A percentile compares a stretch with the other conserved stretches of the same genome.
Evolutionary conservation across 768 basidiomycete species (phyloP).

Genomic region (Mycena metata): DNA sequence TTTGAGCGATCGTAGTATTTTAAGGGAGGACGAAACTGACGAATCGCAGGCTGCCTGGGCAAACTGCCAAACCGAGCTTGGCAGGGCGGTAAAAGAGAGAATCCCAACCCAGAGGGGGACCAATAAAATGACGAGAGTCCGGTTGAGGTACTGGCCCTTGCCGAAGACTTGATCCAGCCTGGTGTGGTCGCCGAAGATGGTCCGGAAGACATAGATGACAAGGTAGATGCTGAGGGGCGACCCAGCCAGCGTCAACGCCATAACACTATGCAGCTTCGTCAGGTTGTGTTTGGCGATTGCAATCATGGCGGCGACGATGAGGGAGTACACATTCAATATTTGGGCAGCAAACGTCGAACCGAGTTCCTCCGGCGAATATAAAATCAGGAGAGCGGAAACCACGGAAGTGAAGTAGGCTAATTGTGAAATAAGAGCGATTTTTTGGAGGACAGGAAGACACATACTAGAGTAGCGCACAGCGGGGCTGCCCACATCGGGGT

Average conservation of each 20-base stretch:
- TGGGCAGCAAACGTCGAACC: conserved; percentile 26
- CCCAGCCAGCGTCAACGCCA: conserved; percentile 23
- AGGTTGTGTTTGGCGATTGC: conserved; percentile 26
- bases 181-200: conserved; percentile 9
- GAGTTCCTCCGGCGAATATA: conserved; percentile 30
- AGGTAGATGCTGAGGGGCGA: conserved; percentile 33
- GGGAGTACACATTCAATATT: conserved; percentile 35
- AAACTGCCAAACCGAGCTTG: conserved; percentile 13
- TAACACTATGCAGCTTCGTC: conserved; percentile 25
- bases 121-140: conserved; percentile 12
- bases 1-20: neutral
- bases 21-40: neutral
- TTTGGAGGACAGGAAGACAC: neutral
- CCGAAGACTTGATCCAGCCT: conserved; percentile 26
- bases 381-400: conserved; percentile 26
- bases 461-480: conserved; percentile 27
- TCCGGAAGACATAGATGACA: conserved; percentile 27
- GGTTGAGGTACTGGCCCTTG: conserved; percentile 17
- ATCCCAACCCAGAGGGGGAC: conserved; percentile 29
- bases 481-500: conserved; percentile 31
- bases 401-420: conserved; percentile 28
- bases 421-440: too few species aligned
- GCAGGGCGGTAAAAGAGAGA: conserved; percentile 15
- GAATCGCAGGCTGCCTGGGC: conserved; percentile 32
- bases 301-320: conserved; percentile 30